Percentiles rank a stretch among this genome's conserved stretches.
phyloP scores from a whole-genome alignment of 805 yeast genomes.

The Yarrowia alimentaria region DNA sequence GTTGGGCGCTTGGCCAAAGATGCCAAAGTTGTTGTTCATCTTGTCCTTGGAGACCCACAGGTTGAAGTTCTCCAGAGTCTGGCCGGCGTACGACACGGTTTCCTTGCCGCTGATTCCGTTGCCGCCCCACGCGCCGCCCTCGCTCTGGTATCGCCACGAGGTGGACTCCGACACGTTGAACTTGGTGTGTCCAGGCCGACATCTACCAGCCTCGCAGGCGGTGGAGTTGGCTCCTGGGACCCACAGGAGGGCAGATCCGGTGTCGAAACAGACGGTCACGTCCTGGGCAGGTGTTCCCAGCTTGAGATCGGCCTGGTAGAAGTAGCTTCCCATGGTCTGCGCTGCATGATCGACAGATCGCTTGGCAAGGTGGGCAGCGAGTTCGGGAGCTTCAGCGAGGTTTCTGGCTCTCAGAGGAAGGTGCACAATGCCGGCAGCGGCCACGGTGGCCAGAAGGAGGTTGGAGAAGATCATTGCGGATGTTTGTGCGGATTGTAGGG shows the following conservation, averaged over 20 bases:
- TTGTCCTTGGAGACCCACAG: slow-evolving; percentile 44
- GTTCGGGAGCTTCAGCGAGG: too few species aligned
- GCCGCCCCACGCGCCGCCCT: slow-evolving; percentile 42
- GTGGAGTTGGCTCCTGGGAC: slow-evolving; percentile 41
- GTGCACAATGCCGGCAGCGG: too few species aligned
- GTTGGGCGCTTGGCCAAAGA: slow-evolving; percentile 44
- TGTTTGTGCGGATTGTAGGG: too few species aligned
- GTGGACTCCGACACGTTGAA: slow-evolving; percentile 28
- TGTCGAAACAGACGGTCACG: slow-evolving; percentile 56
- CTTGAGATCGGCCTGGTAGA: slow-evolving; percentile 31
- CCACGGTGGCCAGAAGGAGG: too few species aligned
- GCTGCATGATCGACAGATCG: too few species aligned
- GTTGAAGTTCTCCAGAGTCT: slow-evolving; percentile 32
- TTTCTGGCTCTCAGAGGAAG: too few species aligned
- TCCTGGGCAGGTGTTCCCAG: slow-evolving; percentile 58
- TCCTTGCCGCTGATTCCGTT: slow-evolving; percentile 40
- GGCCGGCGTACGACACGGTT: slow-evolving; percentile 32
- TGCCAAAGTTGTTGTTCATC: slow-evolving; percentile 52
- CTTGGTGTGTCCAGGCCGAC: slow-evolving; percentile 35
- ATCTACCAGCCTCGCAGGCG: slow-evolving; percentile 36
- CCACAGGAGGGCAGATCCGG: slow-evolving; percentile 71
- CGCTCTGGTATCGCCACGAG: too few species aligned
- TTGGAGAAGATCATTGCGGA: too few species aligned
- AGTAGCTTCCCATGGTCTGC: too few species aligned
- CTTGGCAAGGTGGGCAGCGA: too few species aligned